These are phyloP conservation scores for Fraxinus angustifolia DNA, from an alignment of 305 asterid species.

Conservation along the genomic window DNA sequence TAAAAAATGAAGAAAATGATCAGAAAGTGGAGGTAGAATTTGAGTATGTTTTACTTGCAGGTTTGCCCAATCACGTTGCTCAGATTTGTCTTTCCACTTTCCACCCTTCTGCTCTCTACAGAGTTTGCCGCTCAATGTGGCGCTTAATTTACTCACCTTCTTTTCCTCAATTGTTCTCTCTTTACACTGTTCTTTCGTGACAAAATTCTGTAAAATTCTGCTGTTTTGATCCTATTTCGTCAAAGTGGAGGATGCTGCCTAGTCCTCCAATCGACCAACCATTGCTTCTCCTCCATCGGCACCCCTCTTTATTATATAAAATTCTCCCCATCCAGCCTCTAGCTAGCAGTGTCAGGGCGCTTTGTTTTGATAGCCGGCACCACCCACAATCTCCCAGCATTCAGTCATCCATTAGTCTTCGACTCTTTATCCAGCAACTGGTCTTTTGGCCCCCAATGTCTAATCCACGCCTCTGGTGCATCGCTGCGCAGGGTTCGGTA, in stretches of 20 bases:
- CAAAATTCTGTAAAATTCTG: slow-evolving; percentile 34
- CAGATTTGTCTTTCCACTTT: slow-evolving; percentile 47
- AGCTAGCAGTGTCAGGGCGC: slow-evolving; percentile 32
- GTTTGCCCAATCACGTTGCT: slow-evolving; percentile 64
- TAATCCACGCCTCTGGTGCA: slow-evolving; percentile 69
- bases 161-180: slow-evolving; percentile 53
- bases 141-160: slow-evolving; percentile 47
- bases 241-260: slow-evolving; percentile 50
- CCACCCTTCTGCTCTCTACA: slow-evolving; percentile 46
- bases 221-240: slow-evolving; percentile 61
- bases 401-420: slow-evolving; percentile 48
- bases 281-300: slow-evolving; percentile 40
- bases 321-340: slow-evolving; percentile 55
- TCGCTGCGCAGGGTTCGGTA: slow-evolving; percentile 26
- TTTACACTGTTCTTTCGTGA: slow-evolving; percentile 45
- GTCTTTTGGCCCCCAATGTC: slow-evolving; percentile 51
- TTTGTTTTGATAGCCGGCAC: slow-evolving; percentile 49
- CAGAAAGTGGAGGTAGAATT: slow-evolving; percentile 8
- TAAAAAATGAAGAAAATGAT: neutral
- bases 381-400: slow-evolving; percentile 49
- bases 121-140: slow-evolving; percentile 57
- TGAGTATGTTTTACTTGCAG: slow-evolving; percentile 41
- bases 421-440: slow-evolving; percentile 48
- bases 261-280: slow-evolving; percentile 42
- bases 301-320: slow-evolving; percentile 55